Base-by-base conservation (phyloP, 192 early-diverging fungal genomes). In the Obelidium mucronatum region DNA sequence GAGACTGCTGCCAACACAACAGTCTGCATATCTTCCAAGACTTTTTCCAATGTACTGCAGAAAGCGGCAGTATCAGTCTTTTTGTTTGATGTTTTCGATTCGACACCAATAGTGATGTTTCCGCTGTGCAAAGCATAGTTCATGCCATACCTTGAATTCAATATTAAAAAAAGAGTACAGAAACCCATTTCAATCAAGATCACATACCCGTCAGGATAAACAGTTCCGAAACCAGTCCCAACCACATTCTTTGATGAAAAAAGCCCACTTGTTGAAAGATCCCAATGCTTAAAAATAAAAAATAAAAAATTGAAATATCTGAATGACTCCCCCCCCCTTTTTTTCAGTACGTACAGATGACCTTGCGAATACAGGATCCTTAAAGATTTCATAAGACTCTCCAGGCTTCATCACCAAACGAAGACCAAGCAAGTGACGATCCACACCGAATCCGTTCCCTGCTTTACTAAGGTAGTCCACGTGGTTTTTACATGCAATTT, bases 211-310 rank as follows among this genome's bases (percentile, higher is more conserved):
- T 33, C 37, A 52, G 79, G 53, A 26, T 84, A 88, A 26, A 94
- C 91, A 52, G 90, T 85, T n/a, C 94, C 94, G 81, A 96, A 97
- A 2, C 95, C 95, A n/a, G 92, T 92, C 13, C 90, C 93, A 31
- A 85, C 80, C 60, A 95, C 78, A 56, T 84, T 78, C 56, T 89
- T 79, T 3, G 91, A 90, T 0, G 93, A 85, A 82, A 91, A 90
- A 40, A 97, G 79, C 5, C 91, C 91, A 28, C 74, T 90, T 1
- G 96, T 96, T 19, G 91, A 92, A 19, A 97, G 76, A 37, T 87
- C 76, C 91, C 92, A 97, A 22, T 83, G 77, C 22, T 83, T 82
- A 22, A 6, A 48, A 48, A 48, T 19, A 48, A 15, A 48, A 19
- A 15, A 48, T 48, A 48, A 48, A n/a, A n/a, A n/a, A n/a, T n/a